These are phyloP conservation scores for Trichoderma harzianum DNA, from an alignment of 2,329 filamentous ascomycete species.

Conservation along the genomic window DNA sequence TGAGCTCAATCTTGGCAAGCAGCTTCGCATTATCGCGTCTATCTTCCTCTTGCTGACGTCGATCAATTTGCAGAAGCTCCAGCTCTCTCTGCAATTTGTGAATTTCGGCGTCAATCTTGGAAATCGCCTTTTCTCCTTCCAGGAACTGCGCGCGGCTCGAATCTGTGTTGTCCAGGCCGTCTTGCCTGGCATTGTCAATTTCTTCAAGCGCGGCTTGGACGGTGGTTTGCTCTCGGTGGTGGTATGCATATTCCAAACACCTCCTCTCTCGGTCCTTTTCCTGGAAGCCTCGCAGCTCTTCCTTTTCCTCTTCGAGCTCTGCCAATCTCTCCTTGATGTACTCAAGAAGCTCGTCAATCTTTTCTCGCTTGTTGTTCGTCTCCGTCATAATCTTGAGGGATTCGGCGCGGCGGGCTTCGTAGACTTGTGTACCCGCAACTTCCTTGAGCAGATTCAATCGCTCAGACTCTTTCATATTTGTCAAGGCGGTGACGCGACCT, in stretches of 20 bases:
- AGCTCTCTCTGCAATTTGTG: conserved; percentile 76
- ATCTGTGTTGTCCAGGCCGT: conserved; percentile 80
- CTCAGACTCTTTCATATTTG: conserved; percentile 97
- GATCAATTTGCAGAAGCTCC: conserved; percentile 80
- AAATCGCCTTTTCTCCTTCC: conserved; percentile 74
- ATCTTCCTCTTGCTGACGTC: conserved; percentile 84
- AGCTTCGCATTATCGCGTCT: conserved; percentile 75
- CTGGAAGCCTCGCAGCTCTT: conserved; percentile 89
- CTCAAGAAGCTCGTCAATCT: conserved; percentile 88
- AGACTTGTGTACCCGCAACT: conserved; percentile 96
- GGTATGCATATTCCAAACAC: conserved; percentile 92
- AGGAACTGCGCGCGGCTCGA: conserved; percentile 73
- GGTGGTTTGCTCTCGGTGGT: conserved; percentile 81
- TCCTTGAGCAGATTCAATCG: conserved; percentile 89
- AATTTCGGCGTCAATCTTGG: conserved; percentile 73
- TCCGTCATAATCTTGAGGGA: conserved; percentile 96
- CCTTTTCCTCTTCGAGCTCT: conserved; percentile 95
- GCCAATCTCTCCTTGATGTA: conserved; percentile 87
- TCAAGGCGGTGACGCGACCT: conserved; percentile 89
- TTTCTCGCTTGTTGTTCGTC: conserved; percentile 88
- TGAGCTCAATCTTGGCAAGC: conserved; percentile 81
- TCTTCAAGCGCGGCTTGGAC: conserved; percentile 74
- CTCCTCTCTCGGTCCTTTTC: conserved; percentile 90
- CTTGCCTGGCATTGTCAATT: conserved; percentile 77
- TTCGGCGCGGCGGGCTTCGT: conserved; percentile 86